These are phyloP conservation scores for Eimeria maxima DNA, from an alignment of 169 alveolate genomes.

Conservation along the genomic window DNA sequence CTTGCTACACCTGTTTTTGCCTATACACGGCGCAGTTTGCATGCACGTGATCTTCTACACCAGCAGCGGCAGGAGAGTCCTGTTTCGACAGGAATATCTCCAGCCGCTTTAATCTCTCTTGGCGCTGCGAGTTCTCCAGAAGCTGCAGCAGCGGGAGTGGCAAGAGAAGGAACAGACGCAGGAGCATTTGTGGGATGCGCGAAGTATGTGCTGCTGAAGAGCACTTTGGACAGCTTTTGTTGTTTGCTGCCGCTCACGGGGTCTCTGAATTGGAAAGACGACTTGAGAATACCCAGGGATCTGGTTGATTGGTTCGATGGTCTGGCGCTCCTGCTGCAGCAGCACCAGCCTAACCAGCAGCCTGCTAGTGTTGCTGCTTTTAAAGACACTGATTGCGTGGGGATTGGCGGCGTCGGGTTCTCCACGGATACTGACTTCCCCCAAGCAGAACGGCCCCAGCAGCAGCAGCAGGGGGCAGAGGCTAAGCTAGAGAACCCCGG, in stretches of 20 bases:
- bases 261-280: slow-evolving; percentile 79
- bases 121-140: slow-evolving; percentile 6
- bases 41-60: background rate
- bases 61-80: slow-evolving; percentile 37
- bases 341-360: background rate
- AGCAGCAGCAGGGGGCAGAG: slow-evolving; percentile 32
- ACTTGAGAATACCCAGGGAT: slow-evolving; percentile 74
- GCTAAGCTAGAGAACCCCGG: background rate
- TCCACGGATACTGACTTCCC: slow-evolving; percentile 22
- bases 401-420: background rate
- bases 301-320: slow-evolving; percentile 81
- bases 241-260: slow-evolving; percentile 82
- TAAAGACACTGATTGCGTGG: background rate
- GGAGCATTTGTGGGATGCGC: slow-evolving; percentile 58
- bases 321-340: slow-evolving; percentile 77
- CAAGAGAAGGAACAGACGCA: background rate
- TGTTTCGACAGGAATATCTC: background rate
- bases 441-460: slow-evolving; percentile 24
- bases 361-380: slow-evolving; percentile 30
- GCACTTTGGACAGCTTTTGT: slow-evolving; percentile 81
- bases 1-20: slow-evolving; percentile 61
- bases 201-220: slow-evolving; percentile 75
- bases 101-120: background rate
- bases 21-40: background rate
- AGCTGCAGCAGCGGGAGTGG: slow-evolving; percentile 1